Evolutionary conservation across 2,329 filamentous ascomycete species (phyloP).

Genomic region (Alternaria postmessia): DNA sequence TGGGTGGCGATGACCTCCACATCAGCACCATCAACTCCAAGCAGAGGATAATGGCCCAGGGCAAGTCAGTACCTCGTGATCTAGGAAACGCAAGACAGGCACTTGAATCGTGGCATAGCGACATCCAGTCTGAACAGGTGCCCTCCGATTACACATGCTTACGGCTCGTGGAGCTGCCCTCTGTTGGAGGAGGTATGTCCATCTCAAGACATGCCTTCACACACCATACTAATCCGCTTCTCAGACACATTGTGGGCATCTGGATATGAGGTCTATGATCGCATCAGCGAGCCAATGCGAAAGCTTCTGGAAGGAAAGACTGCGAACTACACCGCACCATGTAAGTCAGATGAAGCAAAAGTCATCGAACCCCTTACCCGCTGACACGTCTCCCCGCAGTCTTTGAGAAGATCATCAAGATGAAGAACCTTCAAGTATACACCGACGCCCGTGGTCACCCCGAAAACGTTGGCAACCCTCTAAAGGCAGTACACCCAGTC

Average conservation of each 20-base stretch:
- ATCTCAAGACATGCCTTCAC: background rate
- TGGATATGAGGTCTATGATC: conserved; percentile 10
- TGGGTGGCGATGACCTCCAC: conserved; percentile 9
- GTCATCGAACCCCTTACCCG: background rate
- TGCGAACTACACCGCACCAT: conserved; percentile 11
- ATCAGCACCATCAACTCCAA: conserved; percentile 14
- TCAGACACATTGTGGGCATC: conserved; percentile 13
- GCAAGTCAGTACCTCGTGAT: conserved; percentile 9
- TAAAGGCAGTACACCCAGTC: conserved; percentile 61
- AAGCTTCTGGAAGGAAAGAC: conserved; percentile 9
- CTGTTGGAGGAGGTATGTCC: conserved; percentile 5
- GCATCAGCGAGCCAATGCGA: conserved; percentile 11
- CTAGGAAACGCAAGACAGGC: conserved; percentile 7
- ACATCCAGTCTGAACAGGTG: conserved; percentile 12
- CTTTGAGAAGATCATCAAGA: conserved; percentile 12
- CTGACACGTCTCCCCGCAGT: background rate
- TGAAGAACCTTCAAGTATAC: conserved; percentile 6
- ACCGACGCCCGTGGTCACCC: conserved; percentile 56
- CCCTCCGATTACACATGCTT: conserved; percentile 15
- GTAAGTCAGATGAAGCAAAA: background rate
- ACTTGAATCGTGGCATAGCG: conserved; percentile 11
- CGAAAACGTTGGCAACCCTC: conserved; percentile 57
- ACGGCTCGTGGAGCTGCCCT: conserved; percentile 1
- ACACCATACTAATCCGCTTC: background rate
- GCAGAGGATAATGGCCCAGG: conserved; percentile 8